phyloP scores from a whole-genome alignment of 2,329 filamentous ascomycete species.

The Fusarium zealandicum region DNA sequence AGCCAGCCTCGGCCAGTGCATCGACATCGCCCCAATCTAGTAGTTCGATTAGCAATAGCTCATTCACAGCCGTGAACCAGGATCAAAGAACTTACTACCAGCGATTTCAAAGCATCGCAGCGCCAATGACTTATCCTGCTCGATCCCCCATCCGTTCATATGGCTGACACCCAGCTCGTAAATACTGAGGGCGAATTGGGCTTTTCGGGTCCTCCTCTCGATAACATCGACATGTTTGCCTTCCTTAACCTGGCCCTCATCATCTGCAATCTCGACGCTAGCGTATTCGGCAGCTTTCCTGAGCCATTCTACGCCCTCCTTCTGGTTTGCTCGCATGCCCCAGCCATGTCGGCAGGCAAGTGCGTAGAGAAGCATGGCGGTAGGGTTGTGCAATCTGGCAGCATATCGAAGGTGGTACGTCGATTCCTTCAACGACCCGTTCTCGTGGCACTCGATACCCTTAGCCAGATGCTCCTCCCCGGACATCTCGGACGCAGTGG shows the following conservation, averaged over 20 bases:
- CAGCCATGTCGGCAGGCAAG: conserved; percentile 95
- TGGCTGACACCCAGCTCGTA: conserved; percentile 97
- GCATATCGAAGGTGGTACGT: conserved; percentile 95
- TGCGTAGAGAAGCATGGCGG: conserved; percentile 95
- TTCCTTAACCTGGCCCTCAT: conserved; percentile 72
- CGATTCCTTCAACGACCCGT: conserved; percentile 87
- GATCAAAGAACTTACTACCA: conserved; percentile 64
- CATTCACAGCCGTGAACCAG: neutral
- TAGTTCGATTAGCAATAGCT: conserved; percentile 33
- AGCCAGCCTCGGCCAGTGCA: conserved; percentile 91
- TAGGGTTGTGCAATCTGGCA: conserved; percentile 83
- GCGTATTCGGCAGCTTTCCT: conserved; percentile 88
- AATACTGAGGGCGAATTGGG: conserved; percentile 92
- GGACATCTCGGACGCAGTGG: conserved; percentile 72
- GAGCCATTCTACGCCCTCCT: conserved; percentile 90
- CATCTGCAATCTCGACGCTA: conserved; percentile 81
- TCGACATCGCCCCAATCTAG: conserved; percentile 92
- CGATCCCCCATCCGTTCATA: conserved; percentile 97
- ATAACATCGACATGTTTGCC: conserved; percentile 68
- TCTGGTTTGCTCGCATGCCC: conserved; percentile 93
- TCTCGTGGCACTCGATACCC: conserved; percentile 89
- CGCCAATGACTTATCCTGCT: conserved; percentile 87
- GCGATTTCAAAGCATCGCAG: conserved; percentile 96
- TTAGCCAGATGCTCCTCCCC: conserved; percentile 89
- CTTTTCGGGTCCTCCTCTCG: conserved; percentile 83